phyloP scores from a whole-genome alignment of 345 rosid species.

The Angophora floribunda region DNA sequence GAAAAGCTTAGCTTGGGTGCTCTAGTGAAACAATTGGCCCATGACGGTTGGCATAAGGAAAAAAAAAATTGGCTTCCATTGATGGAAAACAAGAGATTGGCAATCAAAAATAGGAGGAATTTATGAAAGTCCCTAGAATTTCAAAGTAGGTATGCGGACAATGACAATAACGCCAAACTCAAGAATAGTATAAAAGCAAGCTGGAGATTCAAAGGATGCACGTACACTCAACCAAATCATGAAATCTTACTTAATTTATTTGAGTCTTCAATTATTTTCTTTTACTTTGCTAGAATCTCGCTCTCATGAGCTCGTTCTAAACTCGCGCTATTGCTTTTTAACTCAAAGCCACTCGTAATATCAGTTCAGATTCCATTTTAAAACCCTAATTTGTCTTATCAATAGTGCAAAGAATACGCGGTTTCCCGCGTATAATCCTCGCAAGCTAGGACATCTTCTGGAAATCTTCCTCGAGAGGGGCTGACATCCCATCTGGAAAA shows the following conservation, averaged over 20 bases:
- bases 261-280: neutral
- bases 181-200: neutral
- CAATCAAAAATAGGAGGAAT: neutral
- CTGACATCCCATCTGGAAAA: neutral
- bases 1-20: no score
- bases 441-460: fast-evolving
- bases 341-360: neutral
- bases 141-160: neutral
- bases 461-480: neutral
- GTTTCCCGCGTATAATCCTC: neutral
- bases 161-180: neutral
- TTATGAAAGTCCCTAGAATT: neutral
- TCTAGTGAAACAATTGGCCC: no score
- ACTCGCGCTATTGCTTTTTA: neutral
- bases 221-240: neutral
- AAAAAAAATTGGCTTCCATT: neutral
- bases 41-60: neutral
- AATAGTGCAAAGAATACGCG: neutral
- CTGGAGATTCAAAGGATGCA: neutral
- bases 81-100: neutral
- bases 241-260: neutral
- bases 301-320: neutral
- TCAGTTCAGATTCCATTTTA: neutral
- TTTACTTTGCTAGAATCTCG: neutral
- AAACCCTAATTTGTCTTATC: neutral